Evolutionary conservation across 371 early-diverging fungal genomes (phyloP), one percentile per base, ranked within the genome.

Genomic region (Syncephalastrum monosporum): DNA sequence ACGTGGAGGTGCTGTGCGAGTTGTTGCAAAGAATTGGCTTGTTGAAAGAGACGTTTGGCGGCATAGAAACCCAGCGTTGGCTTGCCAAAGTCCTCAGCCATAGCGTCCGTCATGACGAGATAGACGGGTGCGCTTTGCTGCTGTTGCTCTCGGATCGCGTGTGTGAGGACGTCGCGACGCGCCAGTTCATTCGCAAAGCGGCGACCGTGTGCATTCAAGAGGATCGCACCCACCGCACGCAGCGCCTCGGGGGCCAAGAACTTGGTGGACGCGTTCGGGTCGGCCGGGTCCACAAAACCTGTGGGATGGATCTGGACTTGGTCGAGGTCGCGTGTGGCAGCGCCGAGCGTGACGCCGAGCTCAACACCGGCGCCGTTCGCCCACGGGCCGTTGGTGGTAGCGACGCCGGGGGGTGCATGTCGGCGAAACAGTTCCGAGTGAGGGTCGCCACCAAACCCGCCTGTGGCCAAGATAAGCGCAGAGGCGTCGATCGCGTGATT

Each of bases 351-450:
- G 14, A 73, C 46, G 3, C 83, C 84, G 58, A 93, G 77, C 50
- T 82, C 82, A 47, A 93, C 78, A 55, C 92, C 93, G 61, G 91
- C 92, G 54, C 93, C 93, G 43, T 84, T 85, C 27, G 91, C 89
- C 84, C 88, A 89, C 49, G 87, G 82, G 19, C 93, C 93, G 67
- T 92, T 93, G 17, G 93, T 93, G 12, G 93, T 86, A 5, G 93
- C 89, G 15, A 88, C 70, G 49, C 83, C 67, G 25, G 70, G 67
- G 15, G 93, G 90, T 14, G 87, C 87, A 60, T 78, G 82, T 50
- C 76, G 61, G 23, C 67, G 63, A 47, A 84, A 53, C 1, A 81
- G 47, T n/a, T 33, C 17, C 15, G 29, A 50, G 8, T 59, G 59
- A 38, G 65, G 63, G 42, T 73, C 64, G 8, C 77, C 67, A 17